Evolutionary conservation across 78 protist species (phyloP).

Genomic region (Dictyostelium capitatum): DNA sequence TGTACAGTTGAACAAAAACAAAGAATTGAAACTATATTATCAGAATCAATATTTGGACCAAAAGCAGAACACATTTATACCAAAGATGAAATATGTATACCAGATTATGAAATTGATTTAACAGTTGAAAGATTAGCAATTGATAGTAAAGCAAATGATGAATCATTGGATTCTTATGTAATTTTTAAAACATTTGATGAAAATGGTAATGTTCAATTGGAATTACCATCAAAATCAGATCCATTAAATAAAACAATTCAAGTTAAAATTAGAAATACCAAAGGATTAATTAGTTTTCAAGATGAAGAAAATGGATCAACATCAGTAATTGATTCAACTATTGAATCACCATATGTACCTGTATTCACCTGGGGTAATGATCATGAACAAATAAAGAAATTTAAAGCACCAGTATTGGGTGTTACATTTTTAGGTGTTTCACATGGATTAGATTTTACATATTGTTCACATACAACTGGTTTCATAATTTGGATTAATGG

Average conservation of each 20-base stretch:
- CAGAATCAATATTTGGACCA: constrained; percentile 82
- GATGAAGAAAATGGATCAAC: background rate
- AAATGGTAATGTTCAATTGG: background rate
- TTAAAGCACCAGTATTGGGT: constrained; percentile 87
- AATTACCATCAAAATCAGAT: background rate
- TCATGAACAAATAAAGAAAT: constrained; percentile 1
- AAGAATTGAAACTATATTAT: constrained; percentile 51
- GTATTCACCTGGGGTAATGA: background rate
- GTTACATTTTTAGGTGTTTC: constrained; percentile 85
- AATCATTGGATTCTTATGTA: constrained; percentile 23
- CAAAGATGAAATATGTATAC: constrained; percentile 25
- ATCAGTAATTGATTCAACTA: background rate
- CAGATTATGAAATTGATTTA: constrained; percentile 62
- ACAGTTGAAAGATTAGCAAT: constrained; percentile 46
- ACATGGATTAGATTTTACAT: constrained; percentile 84
- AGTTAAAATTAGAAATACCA: constrained; percentile 12
- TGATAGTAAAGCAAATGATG: constrained; percentile 15
- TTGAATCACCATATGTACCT: constrained; percentile 7
- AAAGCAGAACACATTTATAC: constrained; percentile 42
- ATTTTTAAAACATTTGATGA: constrained; percentile 36
- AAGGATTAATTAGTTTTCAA: constrained; percentile 56
- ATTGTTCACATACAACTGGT: constrained; percentile 83
- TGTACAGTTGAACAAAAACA: constrained; percentile 21
- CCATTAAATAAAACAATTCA: background rate
- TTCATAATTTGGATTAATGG: constrained; percentile 89